Conservation (phyloP, 371 early-diverging fungal genomes). For the Mucor irregularis region DNA sequence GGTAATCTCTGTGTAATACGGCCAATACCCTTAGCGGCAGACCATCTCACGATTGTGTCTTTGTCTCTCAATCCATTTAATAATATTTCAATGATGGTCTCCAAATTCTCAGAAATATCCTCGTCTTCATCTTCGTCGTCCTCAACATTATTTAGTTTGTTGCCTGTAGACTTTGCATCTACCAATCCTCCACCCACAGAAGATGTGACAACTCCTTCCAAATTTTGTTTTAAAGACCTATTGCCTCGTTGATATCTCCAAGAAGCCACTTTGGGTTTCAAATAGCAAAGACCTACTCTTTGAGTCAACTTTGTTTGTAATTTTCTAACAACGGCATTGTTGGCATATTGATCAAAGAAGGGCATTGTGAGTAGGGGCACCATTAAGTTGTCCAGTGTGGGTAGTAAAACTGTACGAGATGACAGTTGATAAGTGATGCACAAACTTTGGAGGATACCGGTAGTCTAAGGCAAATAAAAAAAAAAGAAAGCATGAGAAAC, state of each 20-base stretch:
- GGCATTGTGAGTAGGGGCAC: constrained; percentile 55
- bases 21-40: constrained; percentile 94
- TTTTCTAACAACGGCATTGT: constrained; percentile 79
- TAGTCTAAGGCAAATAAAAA: too few species aligned
- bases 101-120: constrained; percentile 72
- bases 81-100: constrained; percentile 77
- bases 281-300: constrained; percentile 73
- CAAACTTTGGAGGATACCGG: constrained; percentile 70
- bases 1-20: constrained; percentile 83
- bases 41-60: constrained; percentile 96
- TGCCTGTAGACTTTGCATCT: too few species aligned
- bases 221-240: constrained; percentile 50
- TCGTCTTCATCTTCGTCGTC: constrained; percentile 55
- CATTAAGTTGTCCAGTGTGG: constrained; percentile 55
- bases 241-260: constrained; percentile 79
- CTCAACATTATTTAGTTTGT: background rate
- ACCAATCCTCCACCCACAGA: constrained; percentile 7
- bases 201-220: constrained; percentile 24
- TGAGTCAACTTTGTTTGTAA: constrained; percentile 80
- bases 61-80: constrained; percentile 81
- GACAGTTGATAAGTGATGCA: constrained; percentile 71
- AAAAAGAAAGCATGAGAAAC: too few species aligned
- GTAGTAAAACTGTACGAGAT: constrained; percentile 63
- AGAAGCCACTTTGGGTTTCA: constrained; percentile 72
- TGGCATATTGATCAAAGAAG: constrained; percentile 54